Conservation (phyloP, 805 yeast genomes). For the Nakazawaea wyomingensis region DNA sequence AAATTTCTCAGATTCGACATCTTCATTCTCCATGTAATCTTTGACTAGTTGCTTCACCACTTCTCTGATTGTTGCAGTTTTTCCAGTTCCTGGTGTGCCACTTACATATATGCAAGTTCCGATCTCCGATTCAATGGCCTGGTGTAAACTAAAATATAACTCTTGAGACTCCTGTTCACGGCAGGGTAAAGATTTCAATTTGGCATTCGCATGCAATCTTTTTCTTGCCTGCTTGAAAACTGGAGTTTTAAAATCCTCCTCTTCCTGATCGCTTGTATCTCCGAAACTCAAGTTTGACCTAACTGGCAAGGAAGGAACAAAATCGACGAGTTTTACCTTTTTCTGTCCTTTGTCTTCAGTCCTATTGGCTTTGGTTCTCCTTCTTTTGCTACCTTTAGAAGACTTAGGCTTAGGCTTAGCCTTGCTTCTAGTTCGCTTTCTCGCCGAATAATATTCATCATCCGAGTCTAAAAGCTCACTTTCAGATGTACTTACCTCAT, state of each 20-base stretch:
- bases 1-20: slow-evolving; percentile 37
- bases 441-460: slow-evolving; percentile 10
- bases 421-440: slow-evolving; percentile 6
- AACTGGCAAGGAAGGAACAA: slow-evolving; percentile 13
- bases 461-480: slow-evolving; percentile 4
- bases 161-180: slow-evolving; percentile 78
- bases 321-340: slow-evolving; percentile 10
- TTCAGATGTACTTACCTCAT: background rate
- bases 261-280: slow-evolving; percentile 16
- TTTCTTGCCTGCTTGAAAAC: slow-evolving; percentile 33
- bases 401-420: background rate
- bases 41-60: slow-evolving; percentile 63
- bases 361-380: slow-evolving; percentile 8
- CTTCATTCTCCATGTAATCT: slow-evolving; percentile 17
- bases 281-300: slow-evolving; percentile 9
- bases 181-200: slow-evolving; percentile 63
- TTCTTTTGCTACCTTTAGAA: background rate
- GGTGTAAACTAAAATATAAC: slow-evolving; percentile 62
- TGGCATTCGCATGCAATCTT: slow-evolving; percentile 32
- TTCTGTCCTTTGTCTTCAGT: slow-evolving; percentile 5
- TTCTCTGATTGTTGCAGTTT: slow-evolving; percentile 88
- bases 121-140: slow-evolving; percentile 60
- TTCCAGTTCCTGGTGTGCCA: slow-evolving; percentile 98
- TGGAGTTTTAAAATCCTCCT: slow-evolving; percentile 18
- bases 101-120: slow-evolving; percentile 88